Conservation (phyloP, 2,329 filamentous ascomycete genomes). For the Grosmannia penicillata region DNA sequence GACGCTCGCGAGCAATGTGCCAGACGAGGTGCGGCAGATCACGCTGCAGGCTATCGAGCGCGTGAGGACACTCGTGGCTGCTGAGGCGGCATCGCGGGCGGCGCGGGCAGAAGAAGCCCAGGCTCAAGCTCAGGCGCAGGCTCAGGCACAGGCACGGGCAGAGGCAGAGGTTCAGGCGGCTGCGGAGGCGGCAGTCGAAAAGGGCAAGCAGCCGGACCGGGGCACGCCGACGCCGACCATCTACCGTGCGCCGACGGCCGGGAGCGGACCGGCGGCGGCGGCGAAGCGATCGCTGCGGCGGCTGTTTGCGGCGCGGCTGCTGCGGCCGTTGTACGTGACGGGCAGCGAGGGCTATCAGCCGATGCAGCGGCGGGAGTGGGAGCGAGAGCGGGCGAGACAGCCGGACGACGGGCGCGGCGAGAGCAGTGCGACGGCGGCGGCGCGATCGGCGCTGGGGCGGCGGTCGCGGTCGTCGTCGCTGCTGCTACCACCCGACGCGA, state of each 20-base stretch:
- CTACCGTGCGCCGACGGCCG: not conserved
- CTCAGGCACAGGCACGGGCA: not conserved
- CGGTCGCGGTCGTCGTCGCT: too few species aligned
- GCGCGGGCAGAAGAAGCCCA: too few species aligned
- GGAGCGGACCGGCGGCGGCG: not conserved
- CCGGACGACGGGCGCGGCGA: slow-evolving; percentile 24
- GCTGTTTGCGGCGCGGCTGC: slow-evolving; percentile 15
- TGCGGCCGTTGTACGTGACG: slow-evolving; percentile 19
- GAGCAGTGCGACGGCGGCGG: slow-evolving; percentile 20
- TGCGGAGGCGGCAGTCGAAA: slow-evolving; percentile 10
- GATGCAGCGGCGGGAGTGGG: slow-evolving; percentile 10
- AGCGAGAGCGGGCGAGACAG: slow-evolving; percentile 22
- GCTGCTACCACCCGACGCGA: too few species aligned
- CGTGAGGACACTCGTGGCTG: too few species aligned
- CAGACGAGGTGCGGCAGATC: too few species aligned
- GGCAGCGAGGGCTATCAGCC: too few species aligned
- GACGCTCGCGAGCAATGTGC: too few species aligned
- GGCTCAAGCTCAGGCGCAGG: too few species aligned
- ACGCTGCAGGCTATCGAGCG: too few species aligned
- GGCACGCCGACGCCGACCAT: not conserved
- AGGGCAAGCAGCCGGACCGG: not conserved
- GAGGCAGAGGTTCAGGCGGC: slow-evolving; percentile 6
- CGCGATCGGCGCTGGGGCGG: too few species aligned
- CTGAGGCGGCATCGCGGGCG: too few species aligned
- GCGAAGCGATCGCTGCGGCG: not conserved